These are phyloP conservation scores for Cucumis sativus DNA, from an alignment of 306 rosid genomes.

Conservation along the genomic window Cucumber_9930_V3 NC_026656.2:17893501-17894000, in stretches of 20 bases:
- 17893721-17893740: no score
- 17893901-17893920: constrained; percentile 16
- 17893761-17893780: not conserved
- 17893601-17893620: not conserved
- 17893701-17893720: not conserved
- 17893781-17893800: constrained; percentile 27
- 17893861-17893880: constrained; percentile 16
- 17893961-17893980: constrained; percentile 81
- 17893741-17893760: not conserved
- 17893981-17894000: constrained; percentile 18
- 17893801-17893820: constrained; percentile 84
- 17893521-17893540: not conserved
- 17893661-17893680: not conserved
- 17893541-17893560: not conserved
- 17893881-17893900: constrained; percentile 16
- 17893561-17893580: not conserved
- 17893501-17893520: not conserved
- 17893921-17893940: constrained; percentile 32
- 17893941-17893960: constrained; percentile 93
- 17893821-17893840: constrained; percentile 24
- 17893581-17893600: not conserved
- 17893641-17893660: not conserved
- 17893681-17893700: not conserved
- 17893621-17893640: not conserved
- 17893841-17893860: constrained; percentile 1